A percentile compares a stretch with the other conserved stretches of the same genome.
Evolutionary conservation across 176 grass and related monocot species (phyloP).

Genomic region (Chloris gayana): DNA sequence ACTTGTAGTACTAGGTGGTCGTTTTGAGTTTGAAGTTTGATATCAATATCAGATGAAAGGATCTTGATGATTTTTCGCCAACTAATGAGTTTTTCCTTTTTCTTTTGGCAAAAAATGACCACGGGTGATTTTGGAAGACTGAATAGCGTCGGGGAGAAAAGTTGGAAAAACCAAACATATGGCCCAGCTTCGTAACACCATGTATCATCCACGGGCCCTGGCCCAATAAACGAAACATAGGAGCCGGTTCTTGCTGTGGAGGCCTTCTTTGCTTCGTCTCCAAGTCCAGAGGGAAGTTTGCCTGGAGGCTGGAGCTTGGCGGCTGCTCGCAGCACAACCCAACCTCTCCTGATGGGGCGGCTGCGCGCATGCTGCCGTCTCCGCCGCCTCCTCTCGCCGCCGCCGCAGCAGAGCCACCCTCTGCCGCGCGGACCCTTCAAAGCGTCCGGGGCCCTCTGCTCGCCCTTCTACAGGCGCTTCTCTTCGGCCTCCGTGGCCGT

Average conservation of each 20-base stretch:
- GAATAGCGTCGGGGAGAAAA: no score
- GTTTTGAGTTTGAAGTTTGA: no score
- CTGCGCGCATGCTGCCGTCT: constrained; percentile 56
- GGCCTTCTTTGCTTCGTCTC: constrained; percentile 23
- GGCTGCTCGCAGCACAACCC: constrained; percentile 10
- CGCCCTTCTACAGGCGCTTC: constrained; percentile 26
- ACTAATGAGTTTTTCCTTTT: no score
- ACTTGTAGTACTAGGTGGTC: no score
- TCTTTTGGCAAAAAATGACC: no score
- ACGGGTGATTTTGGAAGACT: no score
- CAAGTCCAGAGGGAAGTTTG: constrained; percentile 10
- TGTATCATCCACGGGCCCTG: neutral
- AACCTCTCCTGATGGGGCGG: constrained; percentile 41
- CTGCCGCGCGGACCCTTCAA: neutral
- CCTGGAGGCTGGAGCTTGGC: neutral
- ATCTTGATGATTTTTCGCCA: no score
- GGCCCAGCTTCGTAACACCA: neutral
- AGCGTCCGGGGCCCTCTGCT: neutral
- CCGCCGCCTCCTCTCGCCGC: constrained; percentile 39
- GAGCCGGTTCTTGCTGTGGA: neutral
- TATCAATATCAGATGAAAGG: no score
- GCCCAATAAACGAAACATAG: neutral
- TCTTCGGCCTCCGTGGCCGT: constrained; percentile 40
- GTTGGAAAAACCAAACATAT: no score
- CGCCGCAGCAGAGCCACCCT: neutral